Conservation (phyloP, 2,329 filamentous ascomycete species). For the Colletotrichum ledebouriae region DNA sequence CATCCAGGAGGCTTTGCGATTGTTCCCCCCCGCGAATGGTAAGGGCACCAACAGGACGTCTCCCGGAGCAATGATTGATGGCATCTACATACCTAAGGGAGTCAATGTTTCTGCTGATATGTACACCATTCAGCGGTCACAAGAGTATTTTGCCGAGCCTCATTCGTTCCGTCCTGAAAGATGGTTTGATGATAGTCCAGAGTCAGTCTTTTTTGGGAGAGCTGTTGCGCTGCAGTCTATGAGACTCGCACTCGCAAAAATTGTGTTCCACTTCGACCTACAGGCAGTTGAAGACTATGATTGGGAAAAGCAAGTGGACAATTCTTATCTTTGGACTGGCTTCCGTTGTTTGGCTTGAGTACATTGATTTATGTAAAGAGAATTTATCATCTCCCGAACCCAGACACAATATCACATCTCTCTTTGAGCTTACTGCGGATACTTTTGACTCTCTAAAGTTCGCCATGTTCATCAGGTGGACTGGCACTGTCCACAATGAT, state of each 20-base stretch:
- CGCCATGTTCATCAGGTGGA: too few species aligned
- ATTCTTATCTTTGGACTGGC: slow-evolving; percentile 24
- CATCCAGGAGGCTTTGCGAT: slow-evolving; percentile 58
- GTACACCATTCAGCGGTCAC: slow-evolving; percentile 51
- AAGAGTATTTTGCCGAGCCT: slow-evolving; percentile 49
- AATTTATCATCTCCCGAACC: too few species aligned
- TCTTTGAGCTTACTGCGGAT: too few species aligned
- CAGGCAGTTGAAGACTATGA: slow-evolving; percentile 9
- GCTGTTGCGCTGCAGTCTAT: slow-evolving; percentile 30
- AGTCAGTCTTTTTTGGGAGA: slow-evolving; percentile 46
- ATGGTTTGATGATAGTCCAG: slow-evolving; percentile 46
- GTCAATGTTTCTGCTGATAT: slow-evolving; percentile 56
- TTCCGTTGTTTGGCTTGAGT: slow-evolving; percentile 5
- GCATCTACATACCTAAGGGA: slow-evolving; percentile 49
- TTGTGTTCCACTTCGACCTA: background rate
- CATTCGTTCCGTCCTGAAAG: slow-evolving; percentile 52
- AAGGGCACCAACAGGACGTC: slow-evolving; percentile 31
- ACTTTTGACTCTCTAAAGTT: too few species aligned
- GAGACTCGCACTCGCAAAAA: slow-evolving; percentile 7
- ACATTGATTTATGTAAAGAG: too few species aligned
- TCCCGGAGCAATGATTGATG: slow-evolving; percentile 46
- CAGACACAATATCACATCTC: too few species aligned
- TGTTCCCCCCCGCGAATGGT: slow-evolving; percentile 51
- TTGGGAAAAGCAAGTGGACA: slow-evolving; percentile 9
- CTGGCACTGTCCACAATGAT: too few species aligned